phyloP scores from a whole-genome alignment of 441 rosid species.

The Aquilaria agallochum region DNA sequence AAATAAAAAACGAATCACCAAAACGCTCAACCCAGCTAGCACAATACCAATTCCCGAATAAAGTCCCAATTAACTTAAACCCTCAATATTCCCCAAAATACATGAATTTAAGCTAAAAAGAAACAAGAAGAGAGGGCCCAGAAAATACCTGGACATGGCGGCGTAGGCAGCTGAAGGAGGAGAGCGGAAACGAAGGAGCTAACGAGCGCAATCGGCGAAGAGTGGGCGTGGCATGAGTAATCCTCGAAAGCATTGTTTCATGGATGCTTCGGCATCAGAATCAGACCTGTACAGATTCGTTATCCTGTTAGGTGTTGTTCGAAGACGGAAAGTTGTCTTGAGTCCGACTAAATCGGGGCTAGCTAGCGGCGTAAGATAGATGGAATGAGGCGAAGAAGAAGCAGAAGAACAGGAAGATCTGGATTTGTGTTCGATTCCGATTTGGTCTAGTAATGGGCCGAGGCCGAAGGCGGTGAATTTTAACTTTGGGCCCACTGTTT shows the following conservation, averaged over 20 bases:
- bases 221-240: neutral
- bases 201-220: slow-evolving; percentile 15
- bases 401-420: no score
- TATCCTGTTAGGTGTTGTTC: no score
- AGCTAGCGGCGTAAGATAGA: no score
- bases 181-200: slow-evolving; percentile 14
- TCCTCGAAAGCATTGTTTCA: slow-evolving; percentile 44
- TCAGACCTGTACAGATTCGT: neutral
- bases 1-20: neutral
- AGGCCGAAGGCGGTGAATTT: no score
- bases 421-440: no score
- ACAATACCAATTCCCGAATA: neutral
- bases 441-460: no score
- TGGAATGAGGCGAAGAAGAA: no score
- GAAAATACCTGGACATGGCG: slow-evolving; percentile 56
- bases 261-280: slow-evolving; percentile 17
- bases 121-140: neutral
- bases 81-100: neutral
- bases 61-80: neutral
- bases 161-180: neutral
- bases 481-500: no score
- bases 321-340: no score
- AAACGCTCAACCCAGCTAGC: neutral
- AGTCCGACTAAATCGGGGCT: no score
- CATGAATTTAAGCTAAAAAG: no score